A percentile compares a stretch with the other conserved stretches of the same genome.
These are phyloP conservation scores for Eremothecium sinecaudum DNA, from an alignment of 1,139 yeast genomes.

Conservation along the genomic window DNA sequence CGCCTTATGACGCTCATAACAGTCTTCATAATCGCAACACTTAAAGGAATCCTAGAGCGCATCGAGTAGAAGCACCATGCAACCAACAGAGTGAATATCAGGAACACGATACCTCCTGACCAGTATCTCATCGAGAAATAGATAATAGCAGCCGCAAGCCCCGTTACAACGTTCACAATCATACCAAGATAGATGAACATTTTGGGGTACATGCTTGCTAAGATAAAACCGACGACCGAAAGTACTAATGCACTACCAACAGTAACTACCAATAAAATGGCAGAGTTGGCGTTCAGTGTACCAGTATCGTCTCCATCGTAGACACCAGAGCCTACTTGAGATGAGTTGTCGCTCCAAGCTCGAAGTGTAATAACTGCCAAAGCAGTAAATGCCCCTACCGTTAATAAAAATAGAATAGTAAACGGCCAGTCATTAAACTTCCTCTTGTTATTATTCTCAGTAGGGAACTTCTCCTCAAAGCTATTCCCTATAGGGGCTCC, in stretches of 20 bases:
- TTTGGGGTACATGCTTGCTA: constrained; percentile 58
- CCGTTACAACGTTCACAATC: constrained; percentile 55
- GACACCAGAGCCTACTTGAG: constrained; percentile 56
- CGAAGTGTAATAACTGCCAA: constrained; percentile 61
- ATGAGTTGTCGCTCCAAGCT: constrained; percentile 48
- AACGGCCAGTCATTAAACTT: constrained; percentile 68
- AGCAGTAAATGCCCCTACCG: constrained; percentile 60
- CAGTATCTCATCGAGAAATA: constrained; percentile 57
- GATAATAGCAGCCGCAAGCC: constrained; percentile 67
- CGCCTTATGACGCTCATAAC: constrained; percentile 67
- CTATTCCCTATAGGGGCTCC: constrained; percentile 46
- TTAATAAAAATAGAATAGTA: constrained; percentile 50
- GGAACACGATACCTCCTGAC: constrained; percentile 70
- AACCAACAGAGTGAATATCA: constrained; percentile 52
- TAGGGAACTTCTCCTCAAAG: constrained; percentile 39
- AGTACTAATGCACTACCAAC: constrained; percentile 53
- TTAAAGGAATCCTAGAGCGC: constrained; percentile 59
- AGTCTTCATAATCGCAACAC: constrained; percentile 63
- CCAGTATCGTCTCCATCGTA: constrained; percentile 46
- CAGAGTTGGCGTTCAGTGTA: constrained; percentile 63
- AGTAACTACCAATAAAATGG: constrained; percentile 60
- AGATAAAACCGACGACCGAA: constrained; percentile 45
- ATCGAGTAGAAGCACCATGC: constrained; percentile 70
- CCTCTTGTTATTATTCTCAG: constrained; percentile 43
- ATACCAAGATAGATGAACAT: constrained; percentile 64